These are phyloP conservation scores for Botrytis squamosa DNA, from an alignment of 2,329 filamentous ascomycete genomes.

Conservation along the genomic window DNA sequence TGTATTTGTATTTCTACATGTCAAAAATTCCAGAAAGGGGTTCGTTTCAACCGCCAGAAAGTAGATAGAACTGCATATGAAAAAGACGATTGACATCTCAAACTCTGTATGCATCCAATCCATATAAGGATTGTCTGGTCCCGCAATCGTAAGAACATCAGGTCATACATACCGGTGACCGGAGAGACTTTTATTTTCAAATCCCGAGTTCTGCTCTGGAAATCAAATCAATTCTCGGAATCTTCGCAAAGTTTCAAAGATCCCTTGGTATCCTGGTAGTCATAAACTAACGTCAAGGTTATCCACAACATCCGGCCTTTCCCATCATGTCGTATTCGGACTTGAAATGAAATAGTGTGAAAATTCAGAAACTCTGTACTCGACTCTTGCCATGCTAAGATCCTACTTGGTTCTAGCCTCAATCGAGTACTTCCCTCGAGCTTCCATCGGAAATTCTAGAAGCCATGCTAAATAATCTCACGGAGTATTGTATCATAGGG, in stretches of 20 bases:
- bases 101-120: background rate
- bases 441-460: background rate
- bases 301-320: background rate
- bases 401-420: background rate
- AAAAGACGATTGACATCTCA: background rate
- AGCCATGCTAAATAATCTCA: background rate
- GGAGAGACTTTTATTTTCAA: background rate
- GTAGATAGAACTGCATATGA: background rate
- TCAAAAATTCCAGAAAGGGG: no score
- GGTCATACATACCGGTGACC: background rate
- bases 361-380: background rate
- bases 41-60: background rate
- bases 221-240: background rate
- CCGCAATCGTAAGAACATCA: background rate
- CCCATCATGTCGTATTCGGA: background rate
- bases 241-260: slow-evolving; percentile 4
- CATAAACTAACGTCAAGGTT: background rate
- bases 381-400: background rate
- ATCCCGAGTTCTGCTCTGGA: background rate
- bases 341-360: background rate
- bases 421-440: background rate
- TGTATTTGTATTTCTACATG: no score
- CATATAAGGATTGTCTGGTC: background rate
- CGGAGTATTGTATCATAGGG: background rate
- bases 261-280: background rate